A percentile compares a stretch with the other conserved stretches of the same genome.
Evolutionary conservation across 208 protist genomes (phyloP).

Genomic region (Acanthamoeba healyi): DNA sequence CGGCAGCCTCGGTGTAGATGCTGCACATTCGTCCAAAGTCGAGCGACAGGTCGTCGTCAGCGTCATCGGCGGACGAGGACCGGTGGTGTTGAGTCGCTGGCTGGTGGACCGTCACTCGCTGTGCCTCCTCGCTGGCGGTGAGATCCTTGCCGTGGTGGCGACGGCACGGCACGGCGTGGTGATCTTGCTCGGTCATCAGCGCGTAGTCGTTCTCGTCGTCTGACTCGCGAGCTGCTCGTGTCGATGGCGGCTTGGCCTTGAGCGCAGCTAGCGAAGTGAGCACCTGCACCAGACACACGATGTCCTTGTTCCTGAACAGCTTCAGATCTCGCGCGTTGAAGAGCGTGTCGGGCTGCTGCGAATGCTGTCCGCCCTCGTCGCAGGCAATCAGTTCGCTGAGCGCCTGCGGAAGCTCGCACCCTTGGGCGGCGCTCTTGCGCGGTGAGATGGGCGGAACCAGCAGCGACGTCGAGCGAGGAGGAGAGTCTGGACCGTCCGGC

Average conservation of each 20-base stretch:
- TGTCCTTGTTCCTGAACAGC: constrained; percentile 38
- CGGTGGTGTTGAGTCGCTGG: too few species aligned
- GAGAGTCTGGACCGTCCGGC: too few species aligned
- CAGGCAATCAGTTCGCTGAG: neutral
- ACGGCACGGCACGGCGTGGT: neutral
- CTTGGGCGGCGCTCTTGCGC: neutral
- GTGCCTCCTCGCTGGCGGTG: neutral
- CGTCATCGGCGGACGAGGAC: too few species aligned
- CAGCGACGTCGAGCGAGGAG: neutral
- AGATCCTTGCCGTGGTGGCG: neutral
- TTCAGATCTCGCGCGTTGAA: constrained; percentile 32
- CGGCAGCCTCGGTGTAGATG: too few species aligned
- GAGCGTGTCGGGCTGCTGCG: neutral
- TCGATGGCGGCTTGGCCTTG: too few species aligned
- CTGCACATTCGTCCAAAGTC: constrained; percentile 23
- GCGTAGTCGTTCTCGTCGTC: neutral
- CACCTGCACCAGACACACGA: constrained; percentile 4
- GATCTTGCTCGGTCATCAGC: neutral
- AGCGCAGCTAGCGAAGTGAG: neutral
- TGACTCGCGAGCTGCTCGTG: neutral
- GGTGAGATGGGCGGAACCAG: neutral
- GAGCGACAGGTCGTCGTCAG: neutral
- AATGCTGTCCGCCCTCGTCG: neutral
- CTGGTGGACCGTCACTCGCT: too few species aligned
- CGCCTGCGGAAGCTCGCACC: too few species aligned